Base-by-base conservation (phyloP, 225 moss, liverwort and hornwort species). In the Sphagnum tenellum region DNA sequence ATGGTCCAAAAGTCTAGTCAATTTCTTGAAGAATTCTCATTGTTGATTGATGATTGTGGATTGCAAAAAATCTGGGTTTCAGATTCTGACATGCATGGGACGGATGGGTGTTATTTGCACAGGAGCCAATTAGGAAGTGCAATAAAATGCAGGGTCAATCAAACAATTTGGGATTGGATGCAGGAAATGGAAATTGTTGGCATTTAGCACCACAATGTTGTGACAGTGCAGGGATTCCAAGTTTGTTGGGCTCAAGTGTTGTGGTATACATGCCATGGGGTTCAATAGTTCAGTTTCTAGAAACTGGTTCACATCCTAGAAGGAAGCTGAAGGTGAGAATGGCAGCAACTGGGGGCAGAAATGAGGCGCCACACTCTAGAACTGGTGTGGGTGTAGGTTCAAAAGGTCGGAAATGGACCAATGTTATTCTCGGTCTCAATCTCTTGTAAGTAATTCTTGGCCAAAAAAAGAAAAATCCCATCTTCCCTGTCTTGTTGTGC, bases 361-460 rank as follows among this genome's bases (percentile, higher is more conserved):
- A 75, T 49, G 80, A 80, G 46, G 70, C 29, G 12, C 46, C 73
- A 51, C 58, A 73, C 55, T 66, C 70, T 45, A 66, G 60, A 54
- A 62, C 75, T 50, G 73, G 74, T 66, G 65, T 70, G 49, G 77
- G 77, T 44, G 14, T 77, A 60, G 77, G 83, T 65, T 75, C 80
- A 49, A 75, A 75, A 73, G 72, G 72, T 66, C 83, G 83, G 59
- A 64, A 70, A 51, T 80, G 83, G 83, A 84, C 83, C 56, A 84
- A 84, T 46, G 69, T 80, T 60, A 80, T 84, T 65, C 80, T 80
- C 51, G 73, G 77, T 61, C 67, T 68, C 66, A 84, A 84, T 73
- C 63, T 84, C 69, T 56, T 84, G 83, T 84, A 84, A 74, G 83
- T 47, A 9, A 44, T 57, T 5, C 9, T 61, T 52, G 9, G 52